Conservation (phyloP, 352 stramenopile species). For the Pythium phragmiticola region DNA sequence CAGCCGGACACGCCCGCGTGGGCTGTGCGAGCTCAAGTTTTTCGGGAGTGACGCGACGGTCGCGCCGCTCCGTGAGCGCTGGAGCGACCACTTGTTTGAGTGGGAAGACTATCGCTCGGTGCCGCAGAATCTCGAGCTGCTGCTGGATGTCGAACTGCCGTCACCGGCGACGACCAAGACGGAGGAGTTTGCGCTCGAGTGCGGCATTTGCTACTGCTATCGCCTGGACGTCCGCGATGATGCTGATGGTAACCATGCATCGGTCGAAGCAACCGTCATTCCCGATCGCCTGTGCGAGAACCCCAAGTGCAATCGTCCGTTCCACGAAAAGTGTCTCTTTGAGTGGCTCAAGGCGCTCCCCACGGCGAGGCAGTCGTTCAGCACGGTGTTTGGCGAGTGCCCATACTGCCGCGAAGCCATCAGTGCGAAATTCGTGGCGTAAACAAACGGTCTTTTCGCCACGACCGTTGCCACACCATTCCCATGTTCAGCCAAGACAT, state of each 20-base stretch:
- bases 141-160: slow-evolving; percentile 64
- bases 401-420: slow-evolving; percentile 90
- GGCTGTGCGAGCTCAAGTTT: slow-evolving; percentile 65
- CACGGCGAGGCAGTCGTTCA: slow-evolving; percentile 87
- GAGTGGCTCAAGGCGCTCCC: slow-evolving; percentile 89
- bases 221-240: slow-evolving; percentile 44
- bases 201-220: slow-evolving; percentile 90
- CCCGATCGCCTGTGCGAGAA: slow-evolving; percentile 89
- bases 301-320: slow-evolving; percentile 75
- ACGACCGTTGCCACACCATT: background rate
- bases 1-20: slow-evolving; percentile 35
- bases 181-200: slow-evolving; percentile 82
- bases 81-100: slow-evolving; percentile 48
- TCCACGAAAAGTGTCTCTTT: slow-evolving; percentile 87
- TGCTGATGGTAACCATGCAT: background rate
- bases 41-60: slow-evolving; percentile 71
- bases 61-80: slow-evolving; percentile 49
- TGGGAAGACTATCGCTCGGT: slow-evolving; percentile 58
- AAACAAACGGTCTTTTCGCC: background rate
- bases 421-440: slow-evolving; percentile 62
- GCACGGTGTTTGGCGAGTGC: slow-evolving; percentile 89
- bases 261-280: slow-evolving; percentile 36
- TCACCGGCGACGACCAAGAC: slow-evolving; percentile 43
- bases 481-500: background rate
- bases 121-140: slow-evolving; percentile 65